Conservation (phyloP, 805 yeast species). For the Peterozyma xylosa region DNA sequence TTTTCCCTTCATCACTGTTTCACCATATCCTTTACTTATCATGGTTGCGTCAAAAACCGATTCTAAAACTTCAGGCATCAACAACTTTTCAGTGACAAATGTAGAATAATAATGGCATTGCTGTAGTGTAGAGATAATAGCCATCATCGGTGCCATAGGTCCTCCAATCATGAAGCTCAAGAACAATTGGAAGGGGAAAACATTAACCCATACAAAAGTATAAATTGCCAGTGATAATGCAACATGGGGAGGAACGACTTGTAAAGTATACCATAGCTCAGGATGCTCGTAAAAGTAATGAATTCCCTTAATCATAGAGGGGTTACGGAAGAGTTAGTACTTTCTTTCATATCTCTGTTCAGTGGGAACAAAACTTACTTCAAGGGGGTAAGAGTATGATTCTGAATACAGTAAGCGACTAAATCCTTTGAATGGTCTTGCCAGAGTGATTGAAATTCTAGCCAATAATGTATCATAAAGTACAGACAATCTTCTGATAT, state of each 20-base stretch:
- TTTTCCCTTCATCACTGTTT: constrained; percentile 24
- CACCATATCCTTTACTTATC: constrained; percentile 23
- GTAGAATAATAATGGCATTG: constrained; percentile 9
- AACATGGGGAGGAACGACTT: constrained; percentile 7
- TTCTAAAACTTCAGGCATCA: constrained; percentile 4
- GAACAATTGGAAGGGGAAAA: constrained; percentile 6
- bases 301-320: constrained; percentile 1
- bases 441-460: constrained; percentile 2
- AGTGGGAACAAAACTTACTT: constrained; percentile 1
- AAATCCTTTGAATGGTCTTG: constrained; percentile 5
- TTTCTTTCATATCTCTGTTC: not conserved
- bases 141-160: constrained; percentile 3
- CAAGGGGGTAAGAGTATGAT: constrained; percentile 3
- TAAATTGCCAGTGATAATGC: constrained; percentile 3
- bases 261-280: constrained; percentile 5
- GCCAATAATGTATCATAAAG: not conserved
- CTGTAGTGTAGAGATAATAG: constrained; percentile 4
- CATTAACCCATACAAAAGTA: constrained; percentile 1
- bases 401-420: constrained; percentile 4
- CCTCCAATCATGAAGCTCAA: constrained; percentile 5
- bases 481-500: not conserved
- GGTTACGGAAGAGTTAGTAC: not conserved
- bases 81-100: constrained; percentile 4
- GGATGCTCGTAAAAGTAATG: constrained; percentile 3
- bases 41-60: constrained; percentile 26